Base-by-base conservation (phyloP, 208 protist genomes). In the Endotrypanum monterogeii region DNA sequence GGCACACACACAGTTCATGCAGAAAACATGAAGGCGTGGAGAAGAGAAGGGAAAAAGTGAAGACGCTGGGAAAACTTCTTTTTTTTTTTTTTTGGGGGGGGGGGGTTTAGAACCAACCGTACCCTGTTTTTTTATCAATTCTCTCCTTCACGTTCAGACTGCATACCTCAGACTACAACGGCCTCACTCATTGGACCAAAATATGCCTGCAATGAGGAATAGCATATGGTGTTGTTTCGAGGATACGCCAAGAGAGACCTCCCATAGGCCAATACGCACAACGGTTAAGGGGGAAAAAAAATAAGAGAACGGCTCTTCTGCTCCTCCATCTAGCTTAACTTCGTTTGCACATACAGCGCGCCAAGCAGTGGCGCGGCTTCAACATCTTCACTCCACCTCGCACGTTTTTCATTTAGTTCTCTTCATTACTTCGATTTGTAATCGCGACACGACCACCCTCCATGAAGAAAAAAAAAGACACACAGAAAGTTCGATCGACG, bases 401-500 rank as follows among this genome's bases (percentile, higher is more conserved):
- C 60, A 16, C 60, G 3, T 0, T 30, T 46, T 65, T 35, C 7
- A 3, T 44, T 65, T n/a, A 30, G 12, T 65, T 23, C 32, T 9
- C 18, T 46, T 30, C 12, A 48, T 14, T 5, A 48, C 28, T 65
- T 16, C 8, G 60, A 7, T 46, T 37, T 46, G 20, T 25, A 25
- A 23, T 23, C 16, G 77, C n/a, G 14, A 73, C n/a, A 51, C 48
- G 5, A 50, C 50, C 61, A 25, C 16, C 37, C 4, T 11, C 6
- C 20, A 48, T 60, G 18, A 52, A 52, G 71, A 66, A 71, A 66
- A 71, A 58, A 50, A 41, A 37, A 74, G 25, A 58, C 16, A 48
- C 44, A 11, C 23, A 30, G 23, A 48, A 18, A 20, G 23, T 11
- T 46, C 35, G 51, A 61, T 6, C 6, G 39, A 61, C 11, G 9